Evolutionary conservation across 106 monocot species (phyloP), one percentile per base, ranked within the genome.

Genomic region (Platanthera guangdongensis): DNA sequence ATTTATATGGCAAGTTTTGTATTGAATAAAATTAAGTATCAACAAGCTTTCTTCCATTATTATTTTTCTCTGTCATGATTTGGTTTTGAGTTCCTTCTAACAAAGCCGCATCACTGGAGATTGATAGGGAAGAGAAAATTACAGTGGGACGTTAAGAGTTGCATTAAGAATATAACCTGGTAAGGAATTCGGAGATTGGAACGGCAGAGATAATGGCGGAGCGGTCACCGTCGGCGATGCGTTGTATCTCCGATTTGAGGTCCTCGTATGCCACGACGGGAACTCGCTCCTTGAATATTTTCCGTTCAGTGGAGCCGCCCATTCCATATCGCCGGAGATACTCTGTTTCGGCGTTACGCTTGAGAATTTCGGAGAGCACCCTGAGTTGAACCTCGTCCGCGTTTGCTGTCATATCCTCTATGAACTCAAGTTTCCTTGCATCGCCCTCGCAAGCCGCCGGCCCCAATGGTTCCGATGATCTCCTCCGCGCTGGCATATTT

Each of bases 111-210:
- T 25, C 25, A 25, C 0, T 25, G 25, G 25, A 25, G 25, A 25
- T 25, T 25, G 25, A 25, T 25, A 25, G 0, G 25, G 25, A 25
- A 0, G 25, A 25, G 25, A 25, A 25, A 25, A 0, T 25, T 25
- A 25, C 25, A 25, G 25, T 25, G 0, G 25, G 25, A 25, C 25
- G 25, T 25, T 25, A 57, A 57, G 19, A 19, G 4, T 18, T 57
- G 4, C 57, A 57, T 4, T 57, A 5, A 21, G 8, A 59, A 12
- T 18, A 30, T 13, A 52, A 92, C 89, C 92, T 92, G 16, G 92
- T 92, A 78, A 92, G 83, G 77, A 92, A 92, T 67, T 92, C 92
- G 5, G 92, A 84, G 51, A 90, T 86, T 59, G 92, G 89, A 49
- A 82, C 76, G 48, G 81, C 52, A 59, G 80, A 89, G 60, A 92